Evolutionary conservation across 768 basidiomycete genomes (phyloP), one percentile per base, ranked within the genome.

Genomic region (Lactarius tabidus): DNA sequence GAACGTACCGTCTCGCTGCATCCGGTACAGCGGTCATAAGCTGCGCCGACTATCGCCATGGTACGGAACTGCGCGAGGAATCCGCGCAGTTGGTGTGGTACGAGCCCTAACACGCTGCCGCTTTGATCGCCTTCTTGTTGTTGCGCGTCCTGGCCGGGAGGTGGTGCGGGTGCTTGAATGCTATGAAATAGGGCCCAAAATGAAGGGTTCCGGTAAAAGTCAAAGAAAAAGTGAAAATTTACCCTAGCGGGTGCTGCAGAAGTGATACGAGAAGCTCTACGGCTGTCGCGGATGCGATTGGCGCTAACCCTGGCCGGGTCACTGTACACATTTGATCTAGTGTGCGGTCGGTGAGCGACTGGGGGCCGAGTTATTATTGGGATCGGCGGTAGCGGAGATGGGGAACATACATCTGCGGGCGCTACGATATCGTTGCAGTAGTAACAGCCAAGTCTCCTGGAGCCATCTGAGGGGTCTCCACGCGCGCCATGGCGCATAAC

Each of bases 311-410:
- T 0, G 97, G 97, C 26, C 97, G 81, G 0, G 96, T 98, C 35
- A 99, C 97, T 1, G 97, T 98, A 74, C 97, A 99, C 96, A 98
- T 98, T 74, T 98, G 96, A 74, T 98, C 97, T 17, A 98, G 83
- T 4, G 95, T 96, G 48, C 95, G 84, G 74, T 98, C 96, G 0
- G 91, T 90, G 51, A 90, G 75, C 2, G 85, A 85, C 87, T 83
- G 33, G 28, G 29, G 29, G 56, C n/a, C 48, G 15, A 26, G 26
- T 51, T 51, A 15, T 26, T 23, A 26, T 23, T 26, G 35, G 29
- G 15, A 45, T 35, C 7, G 14, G 36, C 31, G n/a, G 6, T 1
- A 20, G 48, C 58, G 17, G 35, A 31, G 60, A 64, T 63, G 54
- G 55, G 43, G 33, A 51, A 31, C 82, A 72, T 78, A 96, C 95